phyloP scores from a whole-genome alignment of 495 filamentous ascomycete genomes.

The Xylaria curta region DNA sequence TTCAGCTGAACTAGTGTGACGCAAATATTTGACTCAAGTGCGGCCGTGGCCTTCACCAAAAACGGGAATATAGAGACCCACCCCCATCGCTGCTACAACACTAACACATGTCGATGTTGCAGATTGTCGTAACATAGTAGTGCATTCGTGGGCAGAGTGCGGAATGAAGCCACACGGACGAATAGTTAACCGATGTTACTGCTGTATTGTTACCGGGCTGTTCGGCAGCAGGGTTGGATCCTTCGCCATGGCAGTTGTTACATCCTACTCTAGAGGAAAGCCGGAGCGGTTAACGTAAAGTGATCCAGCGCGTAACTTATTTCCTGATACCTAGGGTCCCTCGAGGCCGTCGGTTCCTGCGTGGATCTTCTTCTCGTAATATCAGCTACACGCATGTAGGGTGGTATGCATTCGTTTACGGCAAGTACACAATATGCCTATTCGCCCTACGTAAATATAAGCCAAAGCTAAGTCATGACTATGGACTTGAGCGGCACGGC shows the following conservation, averaged over 20 bases:
- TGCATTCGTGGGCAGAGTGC: neutral
- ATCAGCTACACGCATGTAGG: neutral
- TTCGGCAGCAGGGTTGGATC: conserved; percentile 9
- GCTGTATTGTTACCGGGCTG: neutral
- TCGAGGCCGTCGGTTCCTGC: neutral
- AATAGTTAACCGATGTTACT: neutral
- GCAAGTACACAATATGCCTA: neutral
- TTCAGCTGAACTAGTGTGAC: conserved; percentile 19
- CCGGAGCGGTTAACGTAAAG: neutral
- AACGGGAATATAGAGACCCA: neutral
- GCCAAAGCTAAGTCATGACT: neutral
- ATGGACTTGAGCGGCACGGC: neutral
- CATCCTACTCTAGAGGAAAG: neutral
- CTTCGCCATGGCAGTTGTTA: neutral
- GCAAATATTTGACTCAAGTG: neutral
- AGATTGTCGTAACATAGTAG: neutral
- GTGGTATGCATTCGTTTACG: conserved; percentile 1
- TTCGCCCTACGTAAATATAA: neutral
- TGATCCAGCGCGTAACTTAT: neutral
- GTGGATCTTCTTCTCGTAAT: neutral
- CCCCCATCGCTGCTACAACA: neutral
- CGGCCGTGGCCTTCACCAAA: neutral
- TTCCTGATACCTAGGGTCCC: conserved; percentile 8
- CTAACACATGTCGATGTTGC: neutral
- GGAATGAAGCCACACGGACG: neutral